Evolutionary conservation across 345 rosid genomes (phyloP), one percentile per base, ranked within the genome.

Genomic region (Boechera retrofracta): DNA sequence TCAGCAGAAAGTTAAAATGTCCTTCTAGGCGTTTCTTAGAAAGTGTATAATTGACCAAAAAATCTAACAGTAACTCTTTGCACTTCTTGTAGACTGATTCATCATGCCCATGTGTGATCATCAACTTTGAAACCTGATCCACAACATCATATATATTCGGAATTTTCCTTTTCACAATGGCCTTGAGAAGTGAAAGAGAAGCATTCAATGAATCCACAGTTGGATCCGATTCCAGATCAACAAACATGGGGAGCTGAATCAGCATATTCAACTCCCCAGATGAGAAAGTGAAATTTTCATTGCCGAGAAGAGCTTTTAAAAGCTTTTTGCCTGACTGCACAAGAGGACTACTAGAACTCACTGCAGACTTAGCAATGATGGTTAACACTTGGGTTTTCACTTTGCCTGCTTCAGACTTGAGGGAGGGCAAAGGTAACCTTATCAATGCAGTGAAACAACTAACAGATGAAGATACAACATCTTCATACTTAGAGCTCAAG

Each of bases 401-500:
- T 81, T 83, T 83, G 64, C 86, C 94, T 76, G 92, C 87, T 74
- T 85, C 85, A 12, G 88, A 76, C 71, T 77, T 83, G 59, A 94
- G 84, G 28, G 94, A 86, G 26, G 89, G 96, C 74, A 91, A 86
- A 21, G 85, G 91, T 59, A 89, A 75, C 77, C 93, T 85, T 55
- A 87, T 77, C 73, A 91, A 68, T 64, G 80, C 76, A 65, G 86
- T 77, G 76, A 94, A 89, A n/a, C n/a, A n/a, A n/a, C n/a, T n/a
- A n/a, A n/a, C n/a, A n/a, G n/a, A n/a, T n/a, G n/a, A n/a, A n/a
- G n/a, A 69, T 97, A 91, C 69, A 75, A 89, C 73, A 65, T 89
- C 89, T 86, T 91, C 94, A 74, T 89, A 88, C 76, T 87, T 87
- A 9, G 94, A 88, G 82, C 86, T 84, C 90, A 94, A 82, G 85